Percentiles rank a stretch among this genome's conserved stretches.
Conservation (phyloP, 2,329 filamentous ascomycete species). For the Davidsoniella australis region DNA sequence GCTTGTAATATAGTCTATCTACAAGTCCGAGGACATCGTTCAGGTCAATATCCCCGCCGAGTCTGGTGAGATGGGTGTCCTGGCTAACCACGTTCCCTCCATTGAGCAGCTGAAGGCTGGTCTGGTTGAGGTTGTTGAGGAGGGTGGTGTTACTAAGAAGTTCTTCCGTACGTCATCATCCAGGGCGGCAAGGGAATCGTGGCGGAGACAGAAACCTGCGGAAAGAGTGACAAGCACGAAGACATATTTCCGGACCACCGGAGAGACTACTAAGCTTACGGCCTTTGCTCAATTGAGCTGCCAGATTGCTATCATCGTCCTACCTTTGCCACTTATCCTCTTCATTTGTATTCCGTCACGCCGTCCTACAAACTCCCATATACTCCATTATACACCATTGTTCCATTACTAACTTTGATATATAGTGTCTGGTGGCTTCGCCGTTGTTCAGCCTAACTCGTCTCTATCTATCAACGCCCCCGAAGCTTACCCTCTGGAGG, state of each 20-base stretch:
- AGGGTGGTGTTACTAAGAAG: slow-evolving; percentile 77
- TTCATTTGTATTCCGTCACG: not conserved
- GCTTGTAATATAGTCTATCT: slow-evolving; percentile 39
- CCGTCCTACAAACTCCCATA: not conserved
- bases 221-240: not conserved
- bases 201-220: not conserved
- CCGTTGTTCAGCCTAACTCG: slow-evolving; percentile 89
- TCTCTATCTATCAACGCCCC: slow-evolving; percentile 95
- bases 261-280: not conserved
- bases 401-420: not conserved
- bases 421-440: slow-evolving; percentile 87
- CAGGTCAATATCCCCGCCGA: slow-evolving; percentile 99
- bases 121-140: slow-evolving; percentile 87
- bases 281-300: not conserved
- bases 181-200: not conserved
- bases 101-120: slow-evolving; percentile 99
- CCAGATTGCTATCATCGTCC: not conserved
- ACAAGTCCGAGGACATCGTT: slow-evolving; percentile 54
- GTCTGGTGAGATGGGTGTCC: slow-evolving; percentile 97
- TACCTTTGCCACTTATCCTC: not conserved
- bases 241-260: not conserved
- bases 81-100: slow-evolving; percentile 95
- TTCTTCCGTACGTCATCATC: slow-evolving; percentile 71
- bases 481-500: slow-evolving; percentile 85
- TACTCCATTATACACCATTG: not conserved